A percentile compares a stretch with the other conserved stretches of the same genome.
Evolutionary conservation across 2,329 filamentous ascomycete genomes (phyloP).

Genomic region (Lecanicillium sp.): DNA sequence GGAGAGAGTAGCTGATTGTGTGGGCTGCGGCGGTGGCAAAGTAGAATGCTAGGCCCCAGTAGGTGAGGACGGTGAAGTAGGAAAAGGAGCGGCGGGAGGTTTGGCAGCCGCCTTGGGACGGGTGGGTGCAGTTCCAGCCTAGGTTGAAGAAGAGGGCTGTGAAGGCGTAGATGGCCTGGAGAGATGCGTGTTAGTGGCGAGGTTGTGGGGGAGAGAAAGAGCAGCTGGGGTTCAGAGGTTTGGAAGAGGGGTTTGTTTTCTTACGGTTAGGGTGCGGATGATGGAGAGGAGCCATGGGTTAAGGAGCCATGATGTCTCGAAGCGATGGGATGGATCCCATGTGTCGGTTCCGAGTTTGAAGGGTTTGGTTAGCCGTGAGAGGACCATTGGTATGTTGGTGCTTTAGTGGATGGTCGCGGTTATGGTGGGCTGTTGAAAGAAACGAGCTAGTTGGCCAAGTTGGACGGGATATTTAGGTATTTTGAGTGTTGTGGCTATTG

Average conservation of each 20-base stretch:
- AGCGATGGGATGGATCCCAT: slow-evolving; percentile 54
- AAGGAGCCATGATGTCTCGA: slow-evolving; percentile 77
- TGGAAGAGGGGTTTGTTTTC: slow-evolving; percentile 15
- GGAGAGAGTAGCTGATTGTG: slow-evolving; percentile 56
- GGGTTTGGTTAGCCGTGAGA: slow-evolving; percentile 8
- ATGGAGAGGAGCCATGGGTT: slow-evolving; percentile 53
- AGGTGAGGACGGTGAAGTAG: slow-evolving; percentile 76
- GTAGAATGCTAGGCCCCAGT: slow-evolving; percentile 79
- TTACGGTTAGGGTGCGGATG: slow-evolving; percentile 45
- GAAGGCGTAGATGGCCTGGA: slow-evolving; percentile 59
- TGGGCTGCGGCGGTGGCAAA: slow-evolving; percentile 59
- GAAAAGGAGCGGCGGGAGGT: slow-evolving; percentile 54
- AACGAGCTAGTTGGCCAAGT: no score
- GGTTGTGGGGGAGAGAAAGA: neutral
- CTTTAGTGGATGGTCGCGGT: no score
- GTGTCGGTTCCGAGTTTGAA: slow-evolving; percentile 32
- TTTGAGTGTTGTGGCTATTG: no score
- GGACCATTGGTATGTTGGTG: no score
- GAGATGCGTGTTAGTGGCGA: slow-evolving; percentile 13
- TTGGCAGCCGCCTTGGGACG: slow-evolving; percentile 30
- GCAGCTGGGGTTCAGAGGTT: neutral
- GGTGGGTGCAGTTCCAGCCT: slow-evolving; percentile 52
- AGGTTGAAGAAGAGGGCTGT: slow-evolving; percentile 60
- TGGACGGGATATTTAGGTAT: no score
- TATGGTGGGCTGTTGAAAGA: no score